These are phyloP conservation scores for Dictyostelium brefeldianum DNA, from an alignment of 78 protist species.

Conservation along the genomic window DNA sequence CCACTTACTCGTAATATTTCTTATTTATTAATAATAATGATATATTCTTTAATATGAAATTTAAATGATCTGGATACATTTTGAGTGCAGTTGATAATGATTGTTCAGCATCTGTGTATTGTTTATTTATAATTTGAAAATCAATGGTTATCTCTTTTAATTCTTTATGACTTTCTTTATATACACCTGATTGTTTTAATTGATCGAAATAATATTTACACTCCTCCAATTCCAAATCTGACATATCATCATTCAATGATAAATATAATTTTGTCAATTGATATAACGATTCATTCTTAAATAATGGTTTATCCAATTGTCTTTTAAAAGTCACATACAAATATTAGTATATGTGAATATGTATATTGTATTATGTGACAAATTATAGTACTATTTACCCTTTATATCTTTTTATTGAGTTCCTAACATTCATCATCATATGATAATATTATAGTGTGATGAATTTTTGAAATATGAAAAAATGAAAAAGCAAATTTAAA, in stretches of 20 bases:
- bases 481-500: not conserved
- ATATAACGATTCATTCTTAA: constrained; percentile 20
- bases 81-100: not conserved
- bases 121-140: not conserved
- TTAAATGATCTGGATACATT: not conserved
- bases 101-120: not conserved
- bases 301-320: constrained; percentile 22
- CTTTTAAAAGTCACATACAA: not conserved
- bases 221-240: not conserved
- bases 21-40: not conserved
- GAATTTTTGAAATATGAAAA: not conserved
- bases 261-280: constrained; percentile 14
- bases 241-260: not conserved
- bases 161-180: constrained; percentile 15
- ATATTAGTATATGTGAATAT: not conserved
- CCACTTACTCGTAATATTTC: constrained; percentile 11
- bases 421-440: not conserved
- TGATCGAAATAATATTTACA: constrained; percentile 11
- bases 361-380: no score
- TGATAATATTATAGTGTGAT: not conserved
- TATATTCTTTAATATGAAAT: constrained; percentile 14
- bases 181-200: not conserved
- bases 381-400: not conserved
- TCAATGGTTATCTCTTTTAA: constrained; percentile 22
- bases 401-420: constrained; percentile 24